phyloP scores from a whole-genome alignment of 805 yeast species.

The Ogataea trehalophila region DNA sequence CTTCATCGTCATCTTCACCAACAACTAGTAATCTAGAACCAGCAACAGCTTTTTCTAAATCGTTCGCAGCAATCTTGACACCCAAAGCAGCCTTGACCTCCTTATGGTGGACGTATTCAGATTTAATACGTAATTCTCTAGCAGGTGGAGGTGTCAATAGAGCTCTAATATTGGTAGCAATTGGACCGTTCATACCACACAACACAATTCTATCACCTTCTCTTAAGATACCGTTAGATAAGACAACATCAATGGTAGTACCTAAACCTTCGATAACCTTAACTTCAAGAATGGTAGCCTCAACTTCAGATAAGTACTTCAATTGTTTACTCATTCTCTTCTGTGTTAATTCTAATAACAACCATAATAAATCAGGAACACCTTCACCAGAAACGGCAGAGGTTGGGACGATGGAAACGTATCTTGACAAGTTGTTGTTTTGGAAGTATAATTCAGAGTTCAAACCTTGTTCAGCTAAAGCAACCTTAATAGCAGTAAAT shows the following conservation, averaged over 20 bases:
- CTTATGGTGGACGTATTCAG: conserved; percentile 95
- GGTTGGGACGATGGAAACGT: conserved; percentile 95
- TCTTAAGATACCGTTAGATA: conserved; percentile 90
- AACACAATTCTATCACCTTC: conserved; percentile 95
- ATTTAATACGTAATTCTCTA: conserved; percentile 91
- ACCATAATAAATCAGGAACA: conserved; percentile 97
- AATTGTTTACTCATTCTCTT: conserved; percentile 98
- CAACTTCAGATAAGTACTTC: conserved; percentile 90
- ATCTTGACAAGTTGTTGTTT: conserved; percentile 88
- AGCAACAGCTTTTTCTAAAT: conserved; percentile 97
- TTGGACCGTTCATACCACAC: conserved; percentile 98
- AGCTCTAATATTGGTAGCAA: conserved; percentile 94
- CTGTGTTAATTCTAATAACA: conserved; percentile 91
- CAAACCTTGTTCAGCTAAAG: conserved; percentile 96
- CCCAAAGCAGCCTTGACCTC: conserved; percentile 99
- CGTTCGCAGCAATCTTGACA: conserved; percentile 97
- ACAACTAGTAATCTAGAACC: conserved; percentile 95
- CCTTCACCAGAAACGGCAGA: conserved; percentile 99
- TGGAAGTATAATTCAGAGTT: conserved; percentile 95
- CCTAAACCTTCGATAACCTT: conserved; percentile 98
- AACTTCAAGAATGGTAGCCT: conserved; percentile 95
- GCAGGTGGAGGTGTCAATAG: conserved; percentile 96
- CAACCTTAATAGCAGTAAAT: conserved; percentile 77
- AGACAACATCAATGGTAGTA: conserved; percentile 94
- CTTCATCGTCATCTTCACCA: conserved; percentile 97